phyloP scores from a whole-genome alignment of 2,329 filamentous ascomycete genomes.

The Colletotrichum sp. region DNA sequence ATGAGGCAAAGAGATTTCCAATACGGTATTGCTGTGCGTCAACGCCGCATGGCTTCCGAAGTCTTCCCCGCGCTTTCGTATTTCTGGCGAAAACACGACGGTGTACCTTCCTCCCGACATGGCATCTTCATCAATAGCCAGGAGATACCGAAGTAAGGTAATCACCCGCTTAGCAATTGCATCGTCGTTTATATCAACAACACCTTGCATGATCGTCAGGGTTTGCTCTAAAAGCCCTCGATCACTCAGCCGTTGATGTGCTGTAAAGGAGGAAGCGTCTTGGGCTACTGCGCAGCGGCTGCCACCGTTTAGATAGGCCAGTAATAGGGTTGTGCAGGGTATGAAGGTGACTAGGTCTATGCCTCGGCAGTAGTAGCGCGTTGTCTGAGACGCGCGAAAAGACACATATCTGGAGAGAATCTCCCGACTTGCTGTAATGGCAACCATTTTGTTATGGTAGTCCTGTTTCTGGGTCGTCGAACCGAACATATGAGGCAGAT shows the following conservation, averaged over 20 bases:
- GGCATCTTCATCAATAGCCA: slow-evolving; percentile 37
- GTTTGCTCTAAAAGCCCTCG: slow-evolving; percentile 42
- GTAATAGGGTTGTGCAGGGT: slow-evolving; percentile 39
- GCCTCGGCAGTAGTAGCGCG: slow-evolving; percentile 15
- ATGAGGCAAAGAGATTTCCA: background rate
- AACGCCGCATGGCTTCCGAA: background rate
- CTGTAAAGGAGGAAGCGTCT: slow-evolving; percentile 26
- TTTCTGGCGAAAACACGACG: background rate
- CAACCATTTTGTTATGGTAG: slow-evolving; percentile 30
- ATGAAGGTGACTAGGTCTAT: slow-evolving; percentile 43
- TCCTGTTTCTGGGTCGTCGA: background rate
- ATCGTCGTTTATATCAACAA: slow-evolving; percentile 33
- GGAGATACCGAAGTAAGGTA: slow-evolving; percentile 32
- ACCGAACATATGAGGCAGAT: slow-evolving; percentile 43
- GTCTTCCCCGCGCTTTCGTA: background rate
- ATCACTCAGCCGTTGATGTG: slow-evolving; percentile 43
- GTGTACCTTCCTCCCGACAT: background rate
- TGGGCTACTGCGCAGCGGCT: background rate
- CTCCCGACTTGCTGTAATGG: slow-evolving; percentile 42
- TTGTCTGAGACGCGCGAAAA: slow-evolving; percentile 33
- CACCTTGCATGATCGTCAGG: slow-evolving; percentile 36
- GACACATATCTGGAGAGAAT: slow-evolving; percentile 39
- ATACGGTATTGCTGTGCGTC: background rate
- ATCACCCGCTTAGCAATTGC: slow-evolving; percentile 32
- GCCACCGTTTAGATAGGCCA: slow-evolving; percentile 36